Base-by-base conservation (phyloP, 345 rosid species). In the Nephelium lappaceum region DNA sequence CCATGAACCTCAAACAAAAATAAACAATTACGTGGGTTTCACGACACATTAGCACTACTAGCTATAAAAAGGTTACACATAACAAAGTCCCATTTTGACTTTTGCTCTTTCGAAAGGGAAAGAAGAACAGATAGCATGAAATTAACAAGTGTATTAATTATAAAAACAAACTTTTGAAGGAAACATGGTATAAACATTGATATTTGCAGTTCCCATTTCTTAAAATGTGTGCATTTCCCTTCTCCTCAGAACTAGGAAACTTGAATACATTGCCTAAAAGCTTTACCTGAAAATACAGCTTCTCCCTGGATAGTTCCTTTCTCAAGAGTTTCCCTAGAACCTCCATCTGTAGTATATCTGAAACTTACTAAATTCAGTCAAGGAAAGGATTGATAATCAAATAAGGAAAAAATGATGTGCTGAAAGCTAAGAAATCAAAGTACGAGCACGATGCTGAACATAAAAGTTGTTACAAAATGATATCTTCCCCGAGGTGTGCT, bases 301-400 rank as follows among this genome's bases (percentile, higher is more conserved):
- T 82, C 89, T 81, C 81, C 85, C 11, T 70, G 83, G 69, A 88
- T 86, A 71, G 96, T 90, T 85, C 99, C 99, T 85, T 90, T 92
- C 84, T 86, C 85, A 67, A 95, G 98, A 81, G 73, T 84, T 80
- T 86, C 96, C 81, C 82, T 82, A 64, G 89, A 78, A 77, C 99
- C 99, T 71, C 99, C 99, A 79, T 95, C 99, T 12, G 96, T 95
- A 49, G 99, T 95, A 79, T 95, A 95, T 82, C 99, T 93, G 84
- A 73, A 75, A 77, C 76, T 11, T 74, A 60, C 49, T 76, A 75
- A 74, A 53, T 23, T 78, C 49, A 49, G 67, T 69, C 60, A 64
- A 49, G 31, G 49, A 67, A 47, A 72, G 55, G 61, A 38, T 5
- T 39, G 12, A 77, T 58, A 57, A 69, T 60, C 41, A 77, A 49